Evolutionary conservation across 148 eudicot species (phyloP).

Genomic region (Chenopodium suecicum): DNA sequence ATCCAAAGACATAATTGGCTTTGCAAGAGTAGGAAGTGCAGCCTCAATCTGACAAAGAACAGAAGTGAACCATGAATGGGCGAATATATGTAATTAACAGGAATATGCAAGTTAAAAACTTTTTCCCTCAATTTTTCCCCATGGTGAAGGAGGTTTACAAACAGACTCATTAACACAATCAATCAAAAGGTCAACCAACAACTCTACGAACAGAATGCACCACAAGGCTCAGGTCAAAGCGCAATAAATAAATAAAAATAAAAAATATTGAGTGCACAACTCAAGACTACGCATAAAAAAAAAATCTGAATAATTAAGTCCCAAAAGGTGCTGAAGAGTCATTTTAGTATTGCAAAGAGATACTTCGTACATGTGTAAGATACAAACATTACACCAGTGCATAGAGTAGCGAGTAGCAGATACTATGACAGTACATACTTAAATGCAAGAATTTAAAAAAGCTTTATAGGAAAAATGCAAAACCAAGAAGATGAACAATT

Average conservation of each 20-base stretch:
- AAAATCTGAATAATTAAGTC: background rate
- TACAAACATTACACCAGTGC: background rate
- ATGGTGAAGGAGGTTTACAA: conserved; percentile 1
- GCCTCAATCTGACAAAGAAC: conserved; percentile 68
- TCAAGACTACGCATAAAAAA: conserved; percentile 1
- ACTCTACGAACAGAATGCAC: background rate
- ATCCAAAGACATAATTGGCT: conserved; percentile 97
- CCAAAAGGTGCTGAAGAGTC: background rate
- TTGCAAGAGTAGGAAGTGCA: conserved; percentile 79
- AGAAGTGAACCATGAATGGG: conserved; percentile 5
- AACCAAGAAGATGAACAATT: background rate
- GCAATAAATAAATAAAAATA: too few species aligned
- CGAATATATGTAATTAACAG: background rate
- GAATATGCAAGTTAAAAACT: background rate
- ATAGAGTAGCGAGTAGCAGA: background rate
- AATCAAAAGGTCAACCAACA: background rate
- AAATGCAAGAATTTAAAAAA: background rate
- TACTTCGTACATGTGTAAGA: background rate
- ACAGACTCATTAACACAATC: background rate
- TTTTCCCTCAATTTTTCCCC: background rate
- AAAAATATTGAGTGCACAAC: background rate
- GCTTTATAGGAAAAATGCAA: background rate
- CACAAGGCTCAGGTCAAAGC: background rate
- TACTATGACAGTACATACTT: background rate
- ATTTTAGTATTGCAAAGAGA: background rate